A percentile compares a stretch with the other conserved stretches of the same genome.
phyloP scores from a whole-genome alignment of 106 monocot species.

The Acorus gramineus region DNA sequence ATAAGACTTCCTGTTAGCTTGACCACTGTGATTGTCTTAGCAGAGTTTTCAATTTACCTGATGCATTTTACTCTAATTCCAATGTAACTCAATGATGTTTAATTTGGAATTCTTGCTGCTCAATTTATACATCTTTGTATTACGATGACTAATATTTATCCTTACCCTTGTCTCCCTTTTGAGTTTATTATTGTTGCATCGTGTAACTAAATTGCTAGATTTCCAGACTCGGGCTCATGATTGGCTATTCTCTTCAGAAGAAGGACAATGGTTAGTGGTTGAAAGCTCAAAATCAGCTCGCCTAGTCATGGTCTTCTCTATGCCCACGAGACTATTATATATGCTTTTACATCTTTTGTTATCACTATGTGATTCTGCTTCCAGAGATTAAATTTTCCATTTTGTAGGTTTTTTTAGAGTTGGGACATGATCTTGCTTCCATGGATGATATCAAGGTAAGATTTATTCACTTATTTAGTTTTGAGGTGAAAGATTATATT shows the following conservation, averaged over 20 bases:
- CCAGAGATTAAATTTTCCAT: not conserved
- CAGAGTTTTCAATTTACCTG: no score
- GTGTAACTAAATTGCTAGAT: constrained; percentile 9
- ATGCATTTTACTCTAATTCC: no score
- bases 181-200: not conserved
- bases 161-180: no score
- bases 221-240: constrained; percentile 78
- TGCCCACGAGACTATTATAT: not conserved
- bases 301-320: constrained; percentile 63
- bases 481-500: not conserved
- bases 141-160: no score
- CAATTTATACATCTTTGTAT: no score
- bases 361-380: not conserved
- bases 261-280: constrained; percentile 90
- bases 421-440: constrained; percentile 49
- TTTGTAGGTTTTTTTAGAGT: constrained; percentile 77
- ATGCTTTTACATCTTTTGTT: not conserved
- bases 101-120: no score
- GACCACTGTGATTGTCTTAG: no score
- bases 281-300: constrained; percentile 94
- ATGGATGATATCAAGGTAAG: constrained; percentile 78
- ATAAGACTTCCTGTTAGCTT: no score
- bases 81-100: no score
- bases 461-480: not conserved
- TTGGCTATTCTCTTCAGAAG: constrained; percentile 89